Evolutionary conservation across 2,329 filamentous ascomycete species (phyloP), one percentile per base, ranked within the genome.

Genomic region (Pseudogymnoascus sp.): DNA sequence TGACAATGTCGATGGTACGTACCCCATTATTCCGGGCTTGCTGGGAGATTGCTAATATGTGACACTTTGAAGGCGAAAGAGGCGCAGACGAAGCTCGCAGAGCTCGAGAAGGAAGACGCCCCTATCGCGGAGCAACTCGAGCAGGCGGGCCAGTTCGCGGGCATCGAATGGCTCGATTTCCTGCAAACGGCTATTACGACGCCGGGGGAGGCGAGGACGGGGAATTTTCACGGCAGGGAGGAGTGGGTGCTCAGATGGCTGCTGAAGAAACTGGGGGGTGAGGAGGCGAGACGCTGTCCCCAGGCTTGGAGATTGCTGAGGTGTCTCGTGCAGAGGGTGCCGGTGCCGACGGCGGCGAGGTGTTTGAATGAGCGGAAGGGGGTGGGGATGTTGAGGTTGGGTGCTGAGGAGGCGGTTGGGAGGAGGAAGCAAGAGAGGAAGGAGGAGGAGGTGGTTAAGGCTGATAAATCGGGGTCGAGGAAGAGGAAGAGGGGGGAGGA

Each of bases 331-430:
- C 78, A 80, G 61, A 78, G 85, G n/a, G 84, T 93, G 16, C 87
- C 90, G 0, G 78, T 86, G 0, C 86, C 89, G 54, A 87, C 85
- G 10, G 79, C 90, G 23, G 89, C 90, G 7, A 86, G 86, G 65
- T 85, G 89, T 3, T 80, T 96, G 6, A 86, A 85, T 21, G 87
- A 92, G 65, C 81, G 87, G 64, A 82, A 85, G 54, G 90, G 96
- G 62, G 76, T 90, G 36, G 75, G 77, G 0, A 83, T 91, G 8
- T 73, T 96, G 45, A 85, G 87, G 69, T 83, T 85, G 69, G 84
- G 87, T 0, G 75, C 92, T 60, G 80, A 84, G 60, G 88, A 92
- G 61, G 67, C 78, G 67, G 71, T 73, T 57, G 71, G 74, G 41
- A 71, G 70, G 1, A 31, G 57, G 14, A 64, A 69, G 6, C 69